Conservation (phyloP, 73 alveolate genomes). For the Symbiodinium natans region DNA sequence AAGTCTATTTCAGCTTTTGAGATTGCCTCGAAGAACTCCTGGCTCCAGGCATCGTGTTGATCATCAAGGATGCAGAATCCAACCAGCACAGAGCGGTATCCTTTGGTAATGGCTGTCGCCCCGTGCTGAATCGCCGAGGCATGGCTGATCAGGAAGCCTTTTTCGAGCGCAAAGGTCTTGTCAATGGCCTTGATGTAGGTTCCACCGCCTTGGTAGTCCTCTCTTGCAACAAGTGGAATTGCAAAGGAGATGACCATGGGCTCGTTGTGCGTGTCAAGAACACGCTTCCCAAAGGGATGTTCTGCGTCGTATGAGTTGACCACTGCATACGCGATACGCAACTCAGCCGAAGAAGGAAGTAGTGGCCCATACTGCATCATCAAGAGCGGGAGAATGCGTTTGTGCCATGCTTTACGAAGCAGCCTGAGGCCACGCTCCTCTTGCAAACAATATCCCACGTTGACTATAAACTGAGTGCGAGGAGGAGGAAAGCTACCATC, state of each 20-base stretch:
- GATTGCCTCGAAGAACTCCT: constrained; percentile 25
- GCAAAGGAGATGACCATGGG: constrained; percentile 47
- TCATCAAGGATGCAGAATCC: constrained; percentile 39
- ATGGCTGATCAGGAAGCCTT: constrained; percentile 30
- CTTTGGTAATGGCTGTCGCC: constrained; percentile 42
- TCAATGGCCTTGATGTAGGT: constrained; percentile 42
- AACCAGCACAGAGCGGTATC: constrained; percentile 41
- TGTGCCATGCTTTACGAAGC: constrained; percentile 31
- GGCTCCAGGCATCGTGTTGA: constrained; percentile 42
- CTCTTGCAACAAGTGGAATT: constrained; percentile 37
- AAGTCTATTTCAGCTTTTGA: constrained; percentile 24
- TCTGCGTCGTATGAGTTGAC: constrained; percentile 31
- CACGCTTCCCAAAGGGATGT: constrained; percentile 41
- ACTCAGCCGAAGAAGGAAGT: constrained; percentile 26
- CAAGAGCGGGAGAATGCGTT: constrained; percentile 41
- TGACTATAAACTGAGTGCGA: constrained; percentile 34
- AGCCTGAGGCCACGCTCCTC: constrained; percentile 48
- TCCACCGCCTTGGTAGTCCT: constrained; percentile 21
- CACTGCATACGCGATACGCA: constrained; percentile 40
- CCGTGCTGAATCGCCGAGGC: constrained; percentile 48
- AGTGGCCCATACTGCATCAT: constrained; percentile 18
- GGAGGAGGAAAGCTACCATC: constrained; percentile 7
- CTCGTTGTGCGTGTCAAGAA: constrained; percentile 24
- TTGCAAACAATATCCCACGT: constrained; percentile 6
- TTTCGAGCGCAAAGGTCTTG: constrained; percentile 42